phyloP scores from a whole-genome alignment of 2,329 filamentous ascomycete species.

The Apiospora rasikravindrae region DNA sequence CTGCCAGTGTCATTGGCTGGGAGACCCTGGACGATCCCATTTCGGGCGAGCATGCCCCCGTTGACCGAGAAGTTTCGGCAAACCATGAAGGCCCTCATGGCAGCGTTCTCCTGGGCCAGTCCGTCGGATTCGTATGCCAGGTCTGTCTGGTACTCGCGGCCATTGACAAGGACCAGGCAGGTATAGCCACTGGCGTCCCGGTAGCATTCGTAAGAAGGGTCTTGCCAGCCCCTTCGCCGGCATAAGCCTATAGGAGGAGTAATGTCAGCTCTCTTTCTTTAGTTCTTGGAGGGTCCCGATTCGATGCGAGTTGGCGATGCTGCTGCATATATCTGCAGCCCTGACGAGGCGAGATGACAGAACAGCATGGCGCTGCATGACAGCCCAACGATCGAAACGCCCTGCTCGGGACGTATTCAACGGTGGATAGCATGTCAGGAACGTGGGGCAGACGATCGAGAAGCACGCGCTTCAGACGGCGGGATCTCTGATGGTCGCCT shows the following conservation, averaged over 20 bases:
- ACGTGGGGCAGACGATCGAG: slow-evolving; percentile 36
- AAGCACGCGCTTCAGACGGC: slow-evolving; percentile 30
- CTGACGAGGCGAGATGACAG: slow-evolving; percentile 35
- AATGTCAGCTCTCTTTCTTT: slow-evolving; percentile 39
- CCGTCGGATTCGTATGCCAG: slow-evolving; percentile 80
- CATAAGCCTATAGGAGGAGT: slow-evolving; percentile 74
- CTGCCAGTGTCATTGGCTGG: slow-evolving; percentile 60
- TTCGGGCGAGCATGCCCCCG: slow-evolving; percentile 83
- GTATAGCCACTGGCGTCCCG: slow-evolving; percentile 76
- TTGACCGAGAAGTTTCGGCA: slow-evolving; percentile 98
- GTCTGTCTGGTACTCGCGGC: slow-evolving; percentile 94
- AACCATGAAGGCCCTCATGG: slow-evolving; percentile 96
- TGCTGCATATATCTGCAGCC: slow-evolving; percentile 34
- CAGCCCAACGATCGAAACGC: slow-evolving; percentile 34
- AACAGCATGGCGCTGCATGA: slow-evolving; percentile 35
- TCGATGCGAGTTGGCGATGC: slow-evolving; percentile 31
- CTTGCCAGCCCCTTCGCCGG: slow-evolving; percentile 90
- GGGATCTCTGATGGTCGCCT: slow-evolving; percentile 36
- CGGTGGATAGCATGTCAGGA: slow-evolving; percentile 28
- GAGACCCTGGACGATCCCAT: slow-evolving; percentile 71
- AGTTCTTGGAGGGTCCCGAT: slow-evolving; percentile 29
- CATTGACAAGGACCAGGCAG: slow-evolving; percentile 93
- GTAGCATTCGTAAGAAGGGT: slow-evolving; percentile 87
- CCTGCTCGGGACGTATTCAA: slow-evolving; percentile 23
- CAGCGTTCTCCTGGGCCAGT: slow-evolving; percentile 89